Conservation (phyloP, 345 rosid genomes). For the Eucalyptus cloeziana region DNA sequence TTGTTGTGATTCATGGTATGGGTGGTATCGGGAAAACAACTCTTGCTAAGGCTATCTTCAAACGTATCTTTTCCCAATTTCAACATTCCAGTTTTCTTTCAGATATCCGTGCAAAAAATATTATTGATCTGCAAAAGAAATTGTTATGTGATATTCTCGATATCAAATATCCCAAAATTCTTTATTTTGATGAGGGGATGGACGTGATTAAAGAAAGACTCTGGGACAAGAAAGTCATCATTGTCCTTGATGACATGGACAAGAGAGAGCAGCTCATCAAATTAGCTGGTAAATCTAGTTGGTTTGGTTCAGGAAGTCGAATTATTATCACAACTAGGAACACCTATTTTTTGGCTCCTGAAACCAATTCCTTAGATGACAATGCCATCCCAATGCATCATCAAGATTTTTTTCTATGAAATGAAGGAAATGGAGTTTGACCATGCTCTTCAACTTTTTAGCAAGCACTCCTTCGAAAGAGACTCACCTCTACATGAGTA, state of each 20-base stretch:
- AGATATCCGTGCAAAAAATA: fast-evolving
- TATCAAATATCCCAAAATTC: fast-evolving
- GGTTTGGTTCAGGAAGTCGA: too few relatives aligned
- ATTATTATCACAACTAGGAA: too few relatives aligned
- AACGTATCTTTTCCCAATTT: too few relatives aligned
- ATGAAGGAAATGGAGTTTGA: neutral
- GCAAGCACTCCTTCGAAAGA: neutral
- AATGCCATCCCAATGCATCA: fast-evolving
- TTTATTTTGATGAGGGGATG: fast-evolving
- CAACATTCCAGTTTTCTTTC: fast-evolving
- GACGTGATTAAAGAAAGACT: too few relatives aligned
- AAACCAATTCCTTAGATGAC: too few relatives aligned
- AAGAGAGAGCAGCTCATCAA: too few relatives aligned
- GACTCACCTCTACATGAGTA: neutral
- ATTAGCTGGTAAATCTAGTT: too few relatives aligned
- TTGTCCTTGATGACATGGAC: too few relatives aligned
- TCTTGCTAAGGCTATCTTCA: too few relatives aligned
- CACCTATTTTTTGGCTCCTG: too few relatives aligned
- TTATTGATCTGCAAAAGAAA: fast-evolving
- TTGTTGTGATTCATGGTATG: too few relatives aligned
- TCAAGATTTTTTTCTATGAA: neutral
- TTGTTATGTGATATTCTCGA: fast-evolving
- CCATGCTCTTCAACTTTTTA: neutral
- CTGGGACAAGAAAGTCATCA: fast-evolving
- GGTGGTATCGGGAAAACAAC: too few relatives aligned